Evolutionary conservation across 768 basidiomycete genomes (phyloP), one percentile per base, ranked within the genome.

Genomic region (Boletus rufocinnamomeus): DNA sequence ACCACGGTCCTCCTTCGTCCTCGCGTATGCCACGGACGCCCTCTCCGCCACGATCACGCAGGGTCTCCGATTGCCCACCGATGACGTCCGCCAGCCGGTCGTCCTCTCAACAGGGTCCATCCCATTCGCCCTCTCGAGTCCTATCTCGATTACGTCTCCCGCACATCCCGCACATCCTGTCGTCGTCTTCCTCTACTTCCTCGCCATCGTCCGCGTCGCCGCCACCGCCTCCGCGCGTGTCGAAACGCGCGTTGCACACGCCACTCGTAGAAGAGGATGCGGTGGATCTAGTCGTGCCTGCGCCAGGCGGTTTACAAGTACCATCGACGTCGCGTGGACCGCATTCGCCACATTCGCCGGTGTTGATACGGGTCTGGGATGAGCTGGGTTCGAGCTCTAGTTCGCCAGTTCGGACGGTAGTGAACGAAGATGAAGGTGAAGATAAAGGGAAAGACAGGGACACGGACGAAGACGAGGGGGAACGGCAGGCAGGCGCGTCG

Each of bases 261-360:
- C 73, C 72, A 8, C 66, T 72, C 6, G 56, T 57, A 2, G 21
- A 62, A 16, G 80, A 84, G 2, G 90, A 98, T 62, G 95, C 95
- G 1, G 87, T 98, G 2, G 96, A 99, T 67, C 78, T 99, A 19
- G 82, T 98, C 6, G 85, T 95, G 0, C 23, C 70, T 6, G 61
- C 62, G 8, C 44, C 51, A 16, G 65, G 72, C 9, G 43, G 46
- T 17, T 34, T 66, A 16, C 60, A 55, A 4, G 62, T 64, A 14
- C 67, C 66, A 1, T 52, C 68, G 19, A 52, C 55, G 5, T 64
- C 68, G 17, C 54, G 54, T 14, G 50, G 43, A 17, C 34, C 34
- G 0, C 63, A 62, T 54, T 70, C 57, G 6, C 62, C 67, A 13
- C 67, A 51, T 32, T 57, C 63, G 7, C 64, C 65, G 3, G 56